Evolutionary conservation across 1,139 yeast genomes (phyloP).

Genomic region (Pneumocystis canis): DNA sequence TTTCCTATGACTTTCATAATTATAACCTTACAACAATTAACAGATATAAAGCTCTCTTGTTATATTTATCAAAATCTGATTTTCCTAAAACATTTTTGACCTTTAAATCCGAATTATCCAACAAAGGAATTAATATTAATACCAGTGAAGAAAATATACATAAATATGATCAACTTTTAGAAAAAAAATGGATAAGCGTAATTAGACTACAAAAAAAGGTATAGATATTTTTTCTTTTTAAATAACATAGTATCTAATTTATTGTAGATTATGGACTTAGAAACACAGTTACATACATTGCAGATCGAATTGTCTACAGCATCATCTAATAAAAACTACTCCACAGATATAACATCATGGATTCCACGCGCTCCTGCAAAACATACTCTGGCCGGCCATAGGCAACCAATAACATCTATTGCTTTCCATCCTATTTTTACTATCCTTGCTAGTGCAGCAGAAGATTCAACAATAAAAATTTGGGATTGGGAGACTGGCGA

Average conservation of each 20-base stretch:
- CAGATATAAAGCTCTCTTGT: constrained; percentile 12
- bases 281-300: constrained; percentile 30
- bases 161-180: constrained; percentile 31
- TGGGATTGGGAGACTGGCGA: constrained; percentile 67
- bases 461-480: constrained; percentile 56
- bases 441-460: constrained; percentile 49
- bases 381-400: constrained; percentile 38
- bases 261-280: constrained; percentile 32
- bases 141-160: constrained; percentile 2
- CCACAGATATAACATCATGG: constrained; percentile 38
- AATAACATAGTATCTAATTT: background rate
- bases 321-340: constrained; percentile 8
- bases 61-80: constrained; percentile 11
- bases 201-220: constrained; percentile 63
- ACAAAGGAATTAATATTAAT: background rate
- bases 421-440: constrained; percentile 66
- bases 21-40: background rate
- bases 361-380: constrained; percentile 43
- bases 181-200: constrained; percentile 83
- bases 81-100: constrained; percentile 5
- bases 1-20: background rate
- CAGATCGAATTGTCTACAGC: constrained; percentile 33
- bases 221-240: constrained; percentile 10
- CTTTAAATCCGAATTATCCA: constrained; percentile 8
- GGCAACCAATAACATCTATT: constrained; percentile 46